Evolutionary conservation across 768 basidiomycete species (phyloP).

Genomic region (Guyanaporus albipodus): DNA sequence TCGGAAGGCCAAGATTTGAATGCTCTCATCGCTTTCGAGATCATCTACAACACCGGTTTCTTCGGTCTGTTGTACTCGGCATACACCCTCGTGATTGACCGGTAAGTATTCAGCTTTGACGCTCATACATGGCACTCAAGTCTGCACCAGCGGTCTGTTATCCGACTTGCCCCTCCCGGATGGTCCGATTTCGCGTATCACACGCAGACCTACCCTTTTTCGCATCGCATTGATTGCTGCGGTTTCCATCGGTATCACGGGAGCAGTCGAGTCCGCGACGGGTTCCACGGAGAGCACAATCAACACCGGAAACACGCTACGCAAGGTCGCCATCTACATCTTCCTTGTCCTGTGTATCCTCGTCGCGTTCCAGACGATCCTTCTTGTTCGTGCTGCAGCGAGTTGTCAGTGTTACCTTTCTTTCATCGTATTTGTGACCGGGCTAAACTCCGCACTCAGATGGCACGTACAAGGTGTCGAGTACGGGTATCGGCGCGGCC

Average conservation of each 20-base stretch:
- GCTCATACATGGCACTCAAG: background rate
- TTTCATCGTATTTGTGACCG: background rate
- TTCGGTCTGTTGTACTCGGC: constrained; percentile 34
- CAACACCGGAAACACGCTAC: constrained; percentile 18
- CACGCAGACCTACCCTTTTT: constrained; percentile 21
- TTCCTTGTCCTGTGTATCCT: constrained; percentile 29
- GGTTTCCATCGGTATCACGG: constrained; percentile 26
- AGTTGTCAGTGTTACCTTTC: constrained; percentile 10
- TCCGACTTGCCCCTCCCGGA: constrained; percentile 24
- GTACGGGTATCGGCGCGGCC: constrained; percentile 16
- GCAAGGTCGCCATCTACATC: constrained; percentile 24
- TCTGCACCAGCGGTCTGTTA: constrained; percentile 12
- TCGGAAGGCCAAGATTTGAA: constrained; percentile 20
- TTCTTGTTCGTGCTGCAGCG: constrained; percentile 15
- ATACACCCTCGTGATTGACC: constrained; percentile 32
- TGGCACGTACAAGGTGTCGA: constrained; percentile 18
- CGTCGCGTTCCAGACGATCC: constrained; percentile 24
- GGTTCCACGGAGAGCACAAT: constrained; percentile 7
- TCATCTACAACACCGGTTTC: constrained; percentile 36
- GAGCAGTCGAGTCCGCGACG: constrained; percentile 16
- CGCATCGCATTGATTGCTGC: constrained; percentile 23
- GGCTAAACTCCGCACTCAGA: constrained; percentile 13
- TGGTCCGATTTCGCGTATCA: constrained; percentile 20
- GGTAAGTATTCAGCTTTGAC: constrained; percentile 16
- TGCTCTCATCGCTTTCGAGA: constrained; percentile 26